Percentiles rank a stretch among this genome's conserved stretches.
These are phyloP conservation scores for Trichoderma gamsii DNA, from an alignment of 495 filamentous ascomycete genomes.

Conservation along the genomic window DNA sequence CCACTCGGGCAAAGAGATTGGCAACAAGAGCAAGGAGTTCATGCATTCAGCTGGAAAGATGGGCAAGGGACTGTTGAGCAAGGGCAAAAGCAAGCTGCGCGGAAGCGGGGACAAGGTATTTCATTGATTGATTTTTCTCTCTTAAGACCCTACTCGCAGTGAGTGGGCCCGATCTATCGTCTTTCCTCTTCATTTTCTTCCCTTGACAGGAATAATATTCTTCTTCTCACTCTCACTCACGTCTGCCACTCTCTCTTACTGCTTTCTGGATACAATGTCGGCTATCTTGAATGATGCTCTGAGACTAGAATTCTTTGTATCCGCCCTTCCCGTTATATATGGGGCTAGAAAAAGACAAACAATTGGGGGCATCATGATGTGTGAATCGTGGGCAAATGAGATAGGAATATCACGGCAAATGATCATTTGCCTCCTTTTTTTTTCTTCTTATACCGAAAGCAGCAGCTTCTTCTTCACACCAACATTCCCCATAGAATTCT, in stretches of 20 bases:
- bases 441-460: neutral
- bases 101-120: slow-evolving; percentile 76
- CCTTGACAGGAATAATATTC: slow-evolving; percentile 15
- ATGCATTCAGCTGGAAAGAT: slow-evolving; percentile 76
- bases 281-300: slow-evolving; percentile 12
- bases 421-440: neutral
- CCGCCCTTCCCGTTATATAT: slow-evolving; percentile 16
- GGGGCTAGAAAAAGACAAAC: neutral
- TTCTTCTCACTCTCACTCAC: slow-evolving; percentile 16
- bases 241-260: neutral
- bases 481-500: neutral
- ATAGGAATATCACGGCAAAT: slow-evolving; percentile 16
- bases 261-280: slow-evolving; percentile 11
- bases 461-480: neutral
- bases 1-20: slow-evolving; percentile 46
- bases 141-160: slow-evolving; percentile 10
- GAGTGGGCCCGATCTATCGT: slow-evolving; percentile 9
- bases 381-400: slow-evolving; percentile 4
- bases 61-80: slow-evolving; percentile 80
- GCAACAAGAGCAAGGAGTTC: slow-evolving; percentile 76
- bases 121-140: slow-evolving; percentile 28
- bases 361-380: slow-evolving; percentile 16
- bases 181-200: slow-evolving; percentile 21
- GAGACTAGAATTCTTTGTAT: neutral
- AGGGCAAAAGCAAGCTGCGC: slow-evolving; percentile 75